phyloP scores from a whole-genome alignment of 306 rosid genomes.

The Clitoria ternatea region DNA sequence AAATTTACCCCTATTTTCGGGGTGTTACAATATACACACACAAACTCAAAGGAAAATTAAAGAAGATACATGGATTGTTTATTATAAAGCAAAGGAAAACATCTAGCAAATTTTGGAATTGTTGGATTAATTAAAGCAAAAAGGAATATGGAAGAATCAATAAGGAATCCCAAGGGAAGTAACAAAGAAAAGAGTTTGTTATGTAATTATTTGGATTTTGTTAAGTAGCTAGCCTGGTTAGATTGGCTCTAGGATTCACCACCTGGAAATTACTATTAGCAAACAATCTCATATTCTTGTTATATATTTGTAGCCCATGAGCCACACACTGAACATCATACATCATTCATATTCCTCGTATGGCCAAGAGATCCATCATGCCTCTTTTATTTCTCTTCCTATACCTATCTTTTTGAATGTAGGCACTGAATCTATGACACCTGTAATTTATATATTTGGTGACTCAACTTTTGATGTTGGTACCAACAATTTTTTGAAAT shows the following conservation, averaged over 20 bases:
- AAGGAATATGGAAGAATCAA: too few species aligned
- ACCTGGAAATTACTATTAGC: too few species aligned
- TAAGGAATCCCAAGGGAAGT: too few species aligned
- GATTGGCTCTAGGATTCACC: conserved; percentile 4
- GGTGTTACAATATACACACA: too few species aligned
- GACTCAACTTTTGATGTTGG: conserved; percentile 45
- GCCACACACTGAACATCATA: neutral
- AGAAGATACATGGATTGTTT: too few species aligned
- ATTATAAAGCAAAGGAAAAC: too few species aligned
- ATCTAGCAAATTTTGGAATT: too few species aligned
- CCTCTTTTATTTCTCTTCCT: neutral
- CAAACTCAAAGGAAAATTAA: too few species aligned
- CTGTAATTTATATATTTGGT: conserved; percentile 38
- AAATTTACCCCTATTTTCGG: too few species aligned
- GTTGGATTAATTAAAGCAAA: too few species aligned
- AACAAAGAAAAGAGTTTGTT: conserved; percentile 3
- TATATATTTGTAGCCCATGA: neutral
- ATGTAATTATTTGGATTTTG: neutral
- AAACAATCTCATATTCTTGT: neutral
- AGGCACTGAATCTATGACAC: neutral
- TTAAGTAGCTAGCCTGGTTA: neutral
- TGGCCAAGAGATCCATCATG: neutral
- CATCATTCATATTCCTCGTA: neutral
- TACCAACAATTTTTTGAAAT: conserved; percentile 23
- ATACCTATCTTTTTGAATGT: neutral